Evolutionary conservation across 2,329 filamentous ascomycete genomes (phyloP).

Genomic region (Xylariaceae sp.): DNA sequence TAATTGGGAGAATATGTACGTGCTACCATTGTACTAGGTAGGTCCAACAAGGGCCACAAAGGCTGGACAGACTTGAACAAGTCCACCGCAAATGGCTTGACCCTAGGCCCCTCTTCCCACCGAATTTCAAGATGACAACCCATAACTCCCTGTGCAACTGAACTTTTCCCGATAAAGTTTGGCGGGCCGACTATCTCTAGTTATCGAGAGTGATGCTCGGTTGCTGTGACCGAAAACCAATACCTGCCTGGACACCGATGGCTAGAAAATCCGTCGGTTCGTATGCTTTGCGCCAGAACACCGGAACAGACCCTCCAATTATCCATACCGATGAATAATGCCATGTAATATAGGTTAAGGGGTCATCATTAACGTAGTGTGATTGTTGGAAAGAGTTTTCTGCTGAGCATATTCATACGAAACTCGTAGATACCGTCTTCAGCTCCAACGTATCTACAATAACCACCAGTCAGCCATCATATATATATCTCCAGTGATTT

Average conservation of each 20-base stretch:
- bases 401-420: slow-evolving; percentile 55
- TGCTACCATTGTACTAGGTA: not conserved
- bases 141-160: slow-evolving; percentile 5
- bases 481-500: not conserved
- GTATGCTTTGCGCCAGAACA: slow-evolving; percentile 18
- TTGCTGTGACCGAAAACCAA: not conserved
- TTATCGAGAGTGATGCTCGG: not conserved
- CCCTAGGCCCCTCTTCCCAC: not conserved
- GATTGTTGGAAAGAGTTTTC: slow-evolving; percentile 55
- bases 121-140: slow-evolving; percentile 1
- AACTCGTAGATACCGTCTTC: slow-evolving; percentile 75
- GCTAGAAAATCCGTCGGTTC: slow-evolving; percentile 7
- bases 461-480: slow-evolving; percentile 9
- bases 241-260: slow-evolving; percentile 5
- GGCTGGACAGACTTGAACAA: not conserved
- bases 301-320: slow-evolving; percentile 3
- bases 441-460: slow-evolving; percentile 52
- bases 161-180: slow-evolving; percentile 11
- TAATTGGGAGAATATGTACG: slow-evolving; percentile 17
- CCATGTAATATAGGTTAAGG: not conserved
- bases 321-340: slow-evolving; percentile 7
- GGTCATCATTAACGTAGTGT: slow-evolving; percentile 41
- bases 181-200: not conserved
- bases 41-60: slow-evolving; percentile 3
- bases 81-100: not conserved